Base-by-base conservation (phyloP, 352 stramenopile genomes). In the Hyaloperonospora brassicae region DNA sequence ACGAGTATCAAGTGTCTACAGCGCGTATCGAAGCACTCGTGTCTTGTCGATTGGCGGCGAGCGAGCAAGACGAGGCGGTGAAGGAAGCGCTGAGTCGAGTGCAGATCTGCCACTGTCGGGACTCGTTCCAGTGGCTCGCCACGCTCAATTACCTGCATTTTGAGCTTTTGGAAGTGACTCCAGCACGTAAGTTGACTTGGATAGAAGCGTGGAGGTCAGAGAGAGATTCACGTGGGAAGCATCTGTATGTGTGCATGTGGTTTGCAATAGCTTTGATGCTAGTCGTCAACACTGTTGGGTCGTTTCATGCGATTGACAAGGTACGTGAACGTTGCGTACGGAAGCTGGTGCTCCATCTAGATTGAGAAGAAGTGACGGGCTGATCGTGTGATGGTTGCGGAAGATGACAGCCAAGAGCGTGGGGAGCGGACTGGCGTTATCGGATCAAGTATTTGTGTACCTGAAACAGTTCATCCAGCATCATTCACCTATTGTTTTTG, bases 91-190 rank as follows among this genome's bases (percentile, higher is more conserved):
- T 84, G 40, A 52, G 50, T 12, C 62, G 69, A 17, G 72, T 85
- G 21, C 47, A 73, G 34, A 59, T 69, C 1, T 85, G 68, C 49
- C 59, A 59, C 40, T 89, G 79, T 47, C 66, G 68, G 17, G 79
- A 89, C 61, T 79, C 79, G 46, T 84, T 84, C 54, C 76, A 89
- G 59, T 84, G 75, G 72, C 72, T 89, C 24, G 76, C 79, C 45
- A 87, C 79, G 39, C 62, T 89, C 21, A 89, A 86, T 51, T 68
- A 87, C 23, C 52, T 89, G 25, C 79, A 89, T 46, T 89, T 83
- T 39, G 52, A 79, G 55, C 52, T 89, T 22, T 57, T 85, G 25
- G 59, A 84, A 5, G 62, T 59, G n/a, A 9, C 72, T 5, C 59
- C 76, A 6, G 59, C 61, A 31, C 74, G 79, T 89, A 62, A 39